These are phyloP conservation scores for Brassica hybrid DNA, from an alignment of 441 rosid genomes.

Conservation along the genomic window DNA sequence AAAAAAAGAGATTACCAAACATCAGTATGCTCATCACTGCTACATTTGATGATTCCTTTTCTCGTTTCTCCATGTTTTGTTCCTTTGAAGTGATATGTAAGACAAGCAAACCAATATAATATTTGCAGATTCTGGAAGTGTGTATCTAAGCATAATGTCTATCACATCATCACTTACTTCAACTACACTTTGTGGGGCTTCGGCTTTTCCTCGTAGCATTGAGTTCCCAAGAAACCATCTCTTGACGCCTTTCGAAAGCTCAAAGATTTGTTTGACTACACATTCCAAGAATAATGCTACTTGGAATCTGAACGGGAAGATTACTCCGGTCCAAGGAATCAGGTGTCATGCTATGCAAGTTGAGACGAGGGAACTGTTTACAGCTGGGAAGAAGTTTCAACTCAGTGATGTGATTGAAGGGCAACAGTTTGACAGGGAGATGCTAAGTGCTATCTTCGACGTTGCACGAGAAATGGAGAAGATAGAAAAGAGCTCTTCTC, in stretches of 20 bases:
- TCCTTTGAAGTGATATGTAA: not conserved
- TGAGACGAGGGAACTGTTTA: slow-evolving; percentile 37
- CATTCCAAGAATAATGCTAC: slow-evolving; percentile 32
- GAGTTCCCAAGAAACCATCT: slow-evolving; percentile 35
- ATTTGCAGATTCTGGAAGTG: slow-evolving; percentile 21
- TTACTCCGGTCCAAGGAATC: slow-evolving; percentile 31
- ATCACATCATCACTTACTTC: slow-evolving; percentile 51
- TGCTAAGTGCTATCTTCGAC: slow-evolving; percentile 72
- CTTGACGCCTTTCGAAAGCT: slow-evolving; percentile 25
- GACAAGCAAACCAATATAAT: not conserved
- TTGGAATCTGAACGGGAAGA: slow-evolving; percentile 23
- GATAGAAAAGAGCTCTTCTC: slow-evolving; percentile 72
- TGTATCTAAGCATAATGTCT: slow-evolving; percentile 41
- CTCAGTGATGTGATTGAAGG: slow-evolving; percentile 89
- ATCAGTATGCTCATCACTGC: not conserved
- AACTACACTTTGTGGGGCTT: slow-evolving; percentile 33
- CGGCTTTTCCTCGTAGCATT: slow-evolving; percentile 34
- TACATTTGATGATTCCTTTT: not conserved
- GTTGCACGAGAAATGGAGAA: slow-evolving; percentile 88
- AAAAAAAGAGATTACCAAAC: not conserved
- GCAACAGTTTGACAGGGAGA: slow-evolving; percentile 88
- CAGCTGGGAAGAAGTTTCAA: slow-evolving; percentile 65
- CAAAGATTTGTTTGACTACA: slow-evolving; percentile 35
- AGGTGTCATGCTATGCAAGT: slow-evolving; percentile 51
- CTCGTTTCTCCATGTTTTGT: slow-evolving; percentile 1